These are phyloP conservation scores for Geoglossum cookeanum DNA, from an alignment of 2,329 filamentous ascomycete species.

Conservation along the genomic window DNA sequence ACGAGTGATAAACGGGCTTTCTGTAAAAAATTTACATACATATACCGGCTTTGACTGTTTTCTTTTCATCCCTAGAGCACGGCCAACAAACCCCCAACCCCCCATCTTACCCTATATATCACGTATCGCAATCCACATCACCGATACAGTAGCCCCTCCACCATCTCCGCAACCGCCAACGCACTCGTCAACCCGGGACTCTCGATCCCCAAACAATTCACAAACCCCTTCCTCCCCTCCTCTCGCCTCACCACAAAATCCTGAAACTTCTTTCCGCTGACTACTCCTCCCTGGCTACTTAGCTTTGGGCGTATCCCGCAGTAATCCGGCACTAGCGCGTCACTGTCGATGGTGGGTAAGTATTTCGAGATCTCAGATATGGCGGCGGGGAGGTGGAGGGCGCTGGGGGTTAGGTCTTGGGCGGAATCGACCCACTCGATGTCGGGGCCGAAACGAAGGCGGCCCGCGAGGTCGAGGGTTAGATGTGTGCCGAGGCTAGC, in stretches of 20 bases:
- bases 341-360: constrained; percentile 51
- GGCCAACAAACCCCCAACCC: not conserved
- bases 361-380: constrained; percentile 60
- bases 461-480: constrained; percentile 70
- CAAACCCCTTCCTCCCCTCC: constrained; percentile 60
- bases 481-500: constrained; percentile 84
- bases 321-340: constrained; percentile 59
- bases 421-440: constrained; percentile 76
- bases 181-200: constrained; percentile 78
- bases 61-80: too few relatives aligned
- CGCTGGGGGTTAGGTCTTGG: constrained; percentile 48
- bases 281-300: constrained; percentile 38
- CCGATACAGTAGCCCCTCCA: constrained; percentile 35
- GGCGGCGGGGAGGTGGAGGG: constrained; percentile 42
- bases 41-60: too few relatives aligned
- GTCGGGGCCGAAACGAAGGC: constrained; percentile 82
- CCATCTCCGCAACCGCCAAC: constrained; percentile 68
- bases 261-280: constrained; percentile 43
- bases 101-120: not conserved
- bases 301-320: constrained; percentile 85
- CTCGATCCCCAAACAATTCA: constrained; percentile 85
- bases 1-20: too few relatives aligned
- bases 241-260: constrained; percentile 72
- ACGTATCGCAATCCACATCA: not conserved
- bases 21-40: too few relatives aligned